Evolutionary conservation across 2,329 filamentous ascomycete genomes (phyloP), one percentile per base, ranked within the genome.

Genomic region (Botrytis tulipae): DNA sequence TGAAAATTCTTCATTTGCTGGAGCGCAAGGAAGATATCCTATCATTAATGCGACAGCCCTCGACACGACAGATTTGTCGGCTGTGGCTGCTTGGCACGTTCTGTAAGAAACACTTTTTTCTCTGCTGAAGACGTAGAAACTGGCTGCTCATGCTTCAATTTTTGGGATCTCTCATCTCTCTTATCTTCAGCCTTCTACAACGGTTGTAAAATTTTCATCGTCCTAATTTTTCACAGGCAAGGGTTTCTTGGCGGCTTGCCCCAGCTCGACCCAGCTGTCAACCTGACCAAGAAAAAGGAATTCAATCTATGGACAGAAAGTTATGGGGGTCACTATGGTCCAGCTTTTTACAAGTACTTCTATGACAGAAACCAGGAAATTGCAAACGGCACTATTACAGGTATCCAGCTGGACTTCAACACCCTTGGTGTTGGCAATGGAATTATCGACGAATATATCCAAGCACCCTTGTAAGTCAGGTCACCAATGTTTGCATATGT

Each of bases 351-450:
- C 22, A 83, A 85, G 35, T 83, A 84, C 59, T 87, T 86, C 80
- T 85, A 90, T 77, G 81, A 87, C 72, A 89, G 93, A 81, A 93
- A 93, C 76, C 80, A 84, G 29, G 83, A 84, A 73, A 86, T 87
- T n/a, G 78, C 80, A 44, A 86, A 84, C 62, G 86, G 88, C 4
- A 80, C 84, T 1, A 75, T 87, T 1, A 78, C 85, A n/a, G 84
- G 82, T 51, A 88, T 87, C 3, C 82, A 90, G 4, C 86, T 92
- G 62, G 85, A 87, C 71, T 83, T 93, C 16, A 83, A 84, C 32
- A 87, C 90, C 0, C 81, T 93, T 0, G 91, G 91, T 46, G 90
- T 93, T 74, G 84, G 92, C 72, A 92, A 93, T 79, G 91, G 90
- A 22, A 87, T 90, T 74, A 83, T 93, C 54, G 92, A 93, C 78